Conservation (phyloP, 2,329 filamentous ascomycete genomes). For the Fusarium buxicola region DNA sequence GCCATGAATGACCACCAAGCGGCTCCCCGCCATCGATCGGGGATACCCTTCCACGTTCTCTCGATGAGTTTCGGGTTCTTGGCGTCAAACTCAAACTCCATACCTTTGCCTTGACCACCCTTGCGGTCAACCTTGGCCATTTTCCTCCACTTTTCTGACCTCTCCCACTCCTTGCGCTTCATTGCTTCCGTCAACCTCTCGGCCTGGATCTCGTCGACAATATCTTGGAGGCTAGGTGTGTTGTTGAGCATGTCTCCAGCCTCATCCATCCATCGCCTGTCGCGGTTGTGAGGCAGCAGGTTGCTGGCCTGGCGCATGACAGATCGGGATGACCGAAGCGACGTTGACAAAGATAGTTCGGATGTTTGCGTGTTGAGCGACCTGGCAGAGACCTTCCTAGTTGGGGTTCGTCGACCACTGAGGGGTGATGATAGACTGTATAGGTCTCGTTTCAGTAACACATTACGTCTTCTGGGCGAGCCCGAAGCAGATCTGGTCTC, state of each 20-base stretch:
- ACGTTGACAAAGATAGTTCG: conserved; percentile 60
- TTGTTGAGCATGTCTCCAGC: conserved; percentile 75
- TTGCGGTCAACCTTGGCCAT: conserved; percentile 70
- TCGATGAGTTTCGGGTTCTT: conserved; percentile 87
- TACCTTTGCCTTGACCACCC: conserved; percentile 64
- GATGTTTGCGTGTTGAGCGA: conserved; percentile 70
- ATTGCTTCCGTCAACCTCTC: conserved; percentile 65
- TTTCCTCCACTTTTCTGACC: conserved; percentile 74
- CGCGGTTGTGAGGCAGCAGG: conserved; percentile 69
- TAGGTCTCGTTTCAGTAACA: conserved; percentile 54
- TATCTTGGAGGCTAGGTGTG: conserved; percentile 66
- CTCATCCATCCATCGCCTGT: conserved; percentile 71
- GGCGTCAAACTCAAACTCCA: conserved; percentile 80
- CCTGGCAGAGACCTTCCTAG: conserved; percentile 66
- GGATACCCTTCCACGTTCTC: conserved; percentile 97
- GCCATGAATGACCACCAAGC: conserved; percentile 96
- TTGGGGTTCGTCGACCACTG: conserved; percentile 57
- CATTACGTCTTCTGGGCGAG: conserved; percentile 59
- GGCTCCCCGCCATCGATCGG: conserved; percentile 91
- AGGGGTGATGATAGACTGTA: conserved; percentile 55
- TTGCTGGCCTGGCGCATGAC: conserved; percentile 69
- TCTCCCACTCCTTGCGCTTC: conserved; percentile 71
- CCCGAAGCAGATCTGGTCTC: conserved; percentile 57
- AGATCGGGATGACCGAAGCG: conserved; percentile 65
- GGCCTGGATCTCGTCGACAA: conserved; percentile 65